phyloP scores from a whole-genome alignment of 2,329 filamentous ascomycete genomes.

The Aspergillus spinulosporus region DNA sequence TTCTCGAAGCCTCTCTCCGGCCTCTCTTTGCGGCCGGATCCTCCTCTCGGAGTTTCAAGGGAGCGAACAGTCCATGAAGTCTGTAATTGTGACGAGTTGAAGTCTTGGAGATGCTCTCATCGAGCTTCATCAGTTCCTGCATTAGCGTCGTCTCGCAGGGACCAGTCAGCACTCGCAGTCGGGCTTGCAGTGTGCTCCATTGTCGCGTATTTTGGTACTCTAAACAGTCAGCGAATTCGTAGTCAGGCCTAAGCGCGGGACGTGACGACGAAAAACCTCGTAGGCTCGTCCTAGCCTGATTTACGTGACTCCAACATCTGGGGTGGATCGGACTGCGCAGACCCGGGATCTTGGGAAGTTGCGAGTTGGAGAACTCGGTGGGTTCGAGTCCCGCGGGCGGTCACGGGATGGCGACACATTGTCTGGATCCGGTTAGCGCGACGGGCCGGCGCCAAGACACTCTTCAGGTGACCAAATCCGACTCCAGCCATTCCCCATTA shows the following conservation, averaged over 20 bases:
- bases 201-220: background rate
- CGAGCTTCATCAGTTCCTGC: slow-evolving; percentile 37
- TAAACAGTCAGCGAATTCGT: background rate
- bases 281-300: background rate
- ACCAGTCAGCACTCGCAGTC: slow-evolving; percentile 9
- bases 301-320: background rate
- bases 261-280: background rate
- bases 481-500: background rate
- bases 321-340: slow-evolving; percentile 6
- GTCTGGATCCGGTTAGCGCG: slow-evolving; percentile 22
- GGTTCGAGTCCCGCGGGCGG: background rate
- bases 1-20: slow-evolving; percentile 3
- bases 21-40: background rate
- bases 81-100: slow-evolving; percentile 12
- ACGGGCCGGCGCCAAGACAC: slow-evolving; percentile 16
- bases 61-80: slow-evolving; percentile 17
- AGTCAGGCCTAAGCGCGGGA: slow-evolving; percentile 1
- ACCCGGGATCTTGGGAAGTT: background rate
- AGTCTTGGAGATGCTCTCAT: slow-evolving; percentile 9
- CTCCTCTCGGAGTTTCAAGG: slow-evolving; percentile 3
- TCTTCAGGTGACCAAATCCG: slow-evolving; percentile 10
- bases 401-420: slow-evolving; percentile 15
- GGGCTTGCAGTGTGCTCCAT: slow-evolving; percentile 6
- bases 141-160: slow-evolving; percentile 32
- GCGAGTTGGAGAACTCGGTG: background rate